Conservation (phyloP, 1,284 basidiomycete species). For the Naganishia cerealis region DNA sequence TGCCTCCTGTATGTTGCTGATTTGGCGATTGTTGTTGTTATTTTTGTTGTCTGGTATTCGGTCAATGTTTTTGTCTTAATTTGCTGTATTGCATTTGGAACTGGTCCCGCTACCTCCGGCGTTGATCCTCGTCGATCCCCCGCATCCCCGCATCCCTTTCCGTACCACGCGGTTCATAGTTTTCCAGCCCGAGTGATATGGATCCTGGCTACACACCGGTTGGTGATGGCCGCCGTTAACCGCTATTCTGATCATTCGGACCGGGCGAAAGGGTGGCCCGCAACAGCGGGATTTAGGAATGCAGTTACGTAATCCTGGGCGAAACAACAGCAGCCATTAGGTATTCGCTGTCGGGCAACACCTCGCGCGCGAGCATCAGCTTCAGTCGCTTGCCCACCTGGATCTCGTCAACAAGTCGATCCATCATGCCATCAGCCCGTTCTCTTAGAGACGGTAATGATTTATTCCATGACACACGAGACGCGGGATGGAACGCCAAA, state of each 20-base stretch:
- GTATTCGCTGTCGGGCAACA: not conserved
- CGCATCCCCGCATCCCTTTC: not conserved
- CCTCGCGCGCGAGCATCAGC: not conserved
- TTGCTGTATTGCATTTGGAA: too few species aligned
- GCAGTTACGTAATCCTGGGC: not conserved
- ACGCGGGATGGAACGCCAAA: not conserved
- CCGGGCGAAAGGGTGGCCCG: too few species aligned
- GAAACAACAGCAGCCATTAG: not conserved
- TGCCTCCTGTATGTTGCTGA: too few species aligned
- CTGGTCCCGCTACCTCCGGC: too few species aligned
- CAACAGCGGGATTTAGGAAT: too few species aligned
- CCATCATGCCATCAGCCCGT: not conserved
- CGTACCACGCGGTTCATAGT: too few species aligned
- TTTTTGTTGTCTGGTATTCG: not conserved
- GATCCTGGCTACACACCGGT: too few species aligned
- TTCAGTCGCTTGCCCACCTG: not conserved
- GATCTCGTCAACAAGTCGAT: not conserved
- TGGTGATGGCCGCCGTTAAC: too few species aligned
- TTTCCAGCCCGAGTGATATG: too few species aligned
- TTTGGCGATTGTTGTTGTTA: too few species aligned
- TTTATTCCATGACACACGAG: not conserved
- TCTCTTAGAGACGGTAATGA: not conserved
- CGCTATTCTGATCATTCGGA: too few species aligned
- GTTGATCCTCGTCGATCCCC: not conserved
- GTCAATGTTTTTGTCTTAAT: too few species aligned